Conservation (phyloP, 1,284 basidiomycete genomes). For the Puccinia coronata region DNA sequence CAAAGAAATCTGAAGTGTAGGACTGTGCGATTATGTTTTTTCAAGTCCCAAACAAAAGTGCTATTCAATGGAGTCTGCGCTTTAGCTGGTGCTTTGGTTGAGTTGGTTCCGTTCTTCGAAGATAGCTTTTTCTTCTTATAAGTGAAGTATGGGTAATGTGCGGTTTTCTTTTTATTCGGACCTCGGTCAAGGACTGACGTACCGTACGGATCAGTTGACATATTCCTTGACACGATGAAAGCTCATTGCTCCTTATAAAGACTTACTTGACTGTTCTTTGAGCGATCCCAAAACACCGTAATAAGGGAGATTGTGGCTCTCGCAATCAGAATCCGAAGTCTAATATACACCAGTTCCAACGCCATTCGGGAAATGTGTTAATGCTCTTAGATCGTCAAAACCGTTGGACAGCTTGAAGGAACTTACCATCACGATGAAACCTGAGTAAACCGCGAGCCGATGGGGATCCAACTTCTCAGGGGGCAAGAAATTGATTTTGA, state of each 20-base stretch:
- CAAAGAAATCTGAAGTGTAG: background rate
- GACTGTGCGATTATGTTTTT: background rate
- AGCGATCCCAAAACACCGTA: constrained; percentile 35
- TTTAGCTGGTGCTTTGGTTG: background rate
- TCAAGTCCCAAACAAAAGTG: background rate
- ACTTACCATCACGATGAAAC: constrained; percentile 38
- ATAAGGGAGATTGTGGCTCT: constrained; percentile 36
- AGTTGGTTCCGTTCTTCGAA: background rate
- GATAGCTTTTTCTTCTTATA: background rate
- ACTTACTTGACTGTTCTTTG: constrained; percentile 30
- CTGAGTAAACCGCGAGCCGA: constrained; percentile 32
- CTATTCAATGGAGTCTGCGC: background rate
- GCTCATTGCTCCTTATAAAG: too few relatives aligned
- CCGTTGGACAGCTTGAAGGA: too few relatives aligned
- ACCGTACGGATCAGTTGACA: background rate
- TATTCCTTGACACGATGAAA: background rate
- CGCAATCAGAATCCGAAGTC: constrained; percentile 21
- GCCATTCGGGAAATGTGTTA: too few relatives aligned
- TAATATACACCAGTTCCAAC: constrained; percentile 6
- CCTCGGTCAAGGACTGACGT: background rate
- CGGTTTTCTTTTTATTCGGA: background rate
- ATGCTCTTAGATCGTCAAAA: too few relatives aligned
- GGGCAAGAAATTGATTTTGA: background rate
- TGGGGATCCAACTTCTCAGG: background rate
- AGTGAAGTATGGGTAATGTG: background rate